Conservation (phyloP, 2,329 filamentous ascomycete species). For the Hypomyces rosellus region DNA sequence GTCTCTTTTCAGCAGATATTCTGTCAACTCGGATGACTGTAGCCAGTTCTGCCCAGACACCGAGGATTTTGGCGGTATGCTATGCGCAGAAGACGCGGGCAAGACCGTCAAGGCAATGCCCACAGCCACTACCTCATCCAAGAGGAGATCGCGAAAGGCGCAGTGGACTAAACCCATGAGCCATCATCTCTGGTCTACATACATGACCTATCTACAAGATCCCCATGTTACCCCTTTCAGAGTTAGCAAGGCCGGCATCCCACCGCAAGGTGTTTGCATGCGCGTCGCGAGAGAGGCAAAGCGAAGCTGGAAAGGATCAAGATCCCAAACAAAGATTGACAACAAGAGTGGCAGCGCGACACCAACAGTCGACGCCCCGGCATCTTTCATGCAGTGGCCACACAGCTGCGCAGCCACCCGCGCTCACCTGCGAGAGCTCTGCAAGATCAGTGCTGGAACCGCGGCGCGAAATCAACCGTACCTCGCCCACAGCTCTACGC, state of each 20-base stretch:
- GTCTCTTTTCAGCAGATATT: conserved; percentile 52
- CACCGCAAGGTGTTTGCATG: conserved; percentile 57
- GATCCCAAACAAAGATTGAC: conserved; percentile 27
- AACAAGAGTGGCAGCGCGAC: conserved; percentile 49
- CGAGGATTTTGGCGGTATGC: conserved; percentile 21
- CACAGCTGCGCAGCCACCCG: conserved; percentile 58
- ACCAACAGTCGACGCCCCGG: conserved; percentile 42
- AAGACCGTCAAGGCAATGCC: conserved; percentile 23
- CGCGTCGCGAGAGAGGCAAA: conserved; percentile 61
- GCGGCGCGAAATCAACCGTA: conserved; percentile 38
- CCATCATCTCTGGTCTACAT: conserved; percentile 60
- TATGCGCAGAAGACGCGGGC: conserved; percentile 23
- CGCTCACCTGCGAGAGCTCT: conserved; percentile 56
- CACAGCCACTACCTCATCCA: not conserved
- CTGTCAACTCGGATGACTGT: conserved; percentile 50
- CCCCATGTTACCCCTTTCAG: conserved; percentile 61
- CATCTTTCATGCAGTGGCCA: conserved; percentile 54
- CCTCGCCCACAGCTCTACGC: conserved; percentile 49
- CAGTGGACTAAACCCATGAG: conserved; percentile 61
- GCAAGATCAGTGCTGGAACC: conserved; percentile 47
- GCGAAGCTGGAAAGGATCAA: conserved; percentile 60
- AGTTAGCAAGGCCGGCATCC: conserved; percentile 56
- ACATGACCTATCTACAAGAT: conserved; percentile 58
- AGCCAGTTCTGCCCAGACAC: conserved; percentile 44
- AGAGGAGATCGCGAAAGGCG: conserved; percentile 35